Conservation (phyloP, 2,329 filamentous ascomycete genomes). For the Aspergillus udagawae region DNA sequence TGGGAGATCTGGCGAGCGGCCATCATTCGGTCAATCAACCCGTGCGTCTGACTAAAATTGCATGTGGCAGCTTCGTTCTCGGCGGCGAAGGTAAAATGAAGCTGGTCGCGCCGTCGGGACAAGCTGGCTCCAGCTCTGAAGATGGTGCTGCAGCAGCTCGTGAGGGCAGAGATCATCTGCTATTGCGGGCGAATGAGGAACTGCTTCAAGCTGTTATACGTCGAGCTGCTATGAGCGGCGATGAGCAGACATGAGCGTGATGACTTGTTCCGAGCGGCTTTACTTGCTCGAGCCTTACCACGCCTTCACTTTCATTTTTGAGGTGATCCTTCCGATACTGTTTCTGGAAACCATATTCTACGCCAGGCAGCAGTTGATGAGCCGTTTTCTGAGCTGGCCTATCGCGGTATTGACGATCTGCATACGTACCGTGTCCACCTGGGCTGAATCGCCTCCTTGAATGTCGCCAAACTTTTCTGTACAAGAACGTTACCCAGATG, state of each 20-base stretch:
- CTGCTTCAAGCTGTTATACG: conserved; percentile 29
- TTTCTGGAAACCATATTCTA: not conserved
- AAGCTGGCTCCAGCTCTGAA: conserved; percentile 12
- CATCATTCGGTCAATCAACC: conserved; percentile 17
- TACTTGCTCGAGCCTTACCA: not conserved
- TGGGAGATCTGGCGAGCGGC: conserved; percentile 16
- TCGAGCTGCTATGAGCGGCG: conserved; percentile 24
- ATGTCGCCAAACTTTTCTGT: not conserved
- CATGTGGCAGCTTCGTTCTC: conserved; percentile 38
- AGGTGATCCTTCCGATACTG: not conserved
- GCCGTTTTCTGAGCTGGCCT: not conserved
- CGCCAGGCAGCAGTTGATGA: not conserved
- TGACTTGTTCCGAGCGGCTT: not conserved
- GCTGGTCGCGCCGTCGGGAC: conserved; percentile 24
- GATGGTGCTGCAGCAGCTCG: conserved; percentile 13
- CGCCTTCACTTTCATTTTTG: not conserved
- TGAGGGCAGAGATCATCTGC: conserved; percentile 14
- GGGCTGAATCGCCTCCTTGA: not conserved
- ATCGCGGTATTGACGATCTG: not conserved
- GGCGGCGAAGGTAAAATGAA: conserved; percentile 38
- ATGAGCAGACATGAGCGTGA: conserved; percentile 2
- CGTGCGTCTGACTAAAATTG: conserved; percentile 34
- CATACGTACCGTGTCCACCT: not conserved
- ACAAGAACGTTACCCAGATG: not conserved
- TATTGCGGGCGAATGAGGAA: conserved; percentile 29